A percentile compares a stretch with the other conserved stretches of the same genome.
phyloP scores from a whole-genome alignment of 2,329 filamentous ascomycete species.

The Aureobasidium lini region DNA sequence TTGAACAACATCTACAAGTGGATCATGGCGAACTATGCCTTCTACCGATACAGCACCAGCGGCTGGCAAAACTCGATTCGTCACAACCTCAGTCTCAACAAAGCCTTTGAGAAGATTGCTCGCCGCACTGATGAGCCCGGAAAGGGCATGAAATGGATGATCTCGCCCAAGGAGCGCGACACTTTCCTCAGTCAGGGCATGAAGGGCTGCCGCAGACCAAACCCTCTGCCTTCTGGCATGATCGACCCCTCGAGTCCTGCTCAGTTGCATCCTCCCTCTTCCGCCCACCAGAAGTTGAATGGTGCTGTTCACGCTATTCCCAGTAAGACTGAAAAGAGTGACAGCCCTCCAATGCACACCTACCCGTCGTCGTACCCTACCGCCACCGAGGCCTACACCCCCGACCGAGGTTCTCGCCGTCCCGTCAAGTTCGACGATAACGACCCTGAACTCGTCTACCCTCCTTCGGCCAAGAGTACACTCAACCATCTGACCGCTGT shows the following conservation, averaged over 20 bases:
- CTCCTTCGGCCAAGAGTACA: conserved; percentile 16
- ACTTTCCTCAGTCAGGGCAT: conserved; percentile 72
- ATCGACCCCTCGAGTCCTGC: conserved; percentile 23
- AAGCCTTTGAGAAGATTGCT: conserved; percentile 88
- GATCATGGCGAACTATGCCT: conserved; percentile 86
- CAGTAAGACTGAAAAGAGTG: conserved; percentile 20
- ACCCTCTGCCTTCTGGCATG: conserved; percentile 23
- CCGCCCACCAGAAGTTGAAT: conserved; percentile 8
- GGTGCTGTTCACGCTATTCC: conserved; percentile 11
- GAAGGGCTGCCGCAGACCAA: conserved; percentile 33
- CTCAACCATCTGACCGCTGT: conserved; percentile 27
- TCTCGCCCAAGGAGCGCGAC: conserved; percentile 73
- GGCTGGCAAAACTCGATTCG: conserved; percentile 99
- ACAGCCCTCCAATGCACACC: conserved; percentile 36
- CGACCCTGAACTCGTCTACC: conserved; percentile 20
- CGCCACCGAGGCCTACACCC: conserved; percentile 46
- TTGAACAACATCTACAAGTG: conserved; percentile 88
- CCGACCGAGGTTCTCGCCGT: conserved; percentile 45
- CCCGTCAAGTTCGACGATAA: conserved; percentile 23
- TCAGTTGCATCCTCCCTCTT: conserved; percentile 51
- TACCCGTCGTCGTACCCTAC: conserved; percentile 35
- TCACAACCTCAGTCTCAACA: conserved; percentile 92
- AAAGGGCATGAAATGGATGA: conserved; percentile 99
- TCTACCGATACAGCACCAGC: conserved; percentile 75
- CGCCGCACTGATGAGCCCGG: conserved; percentile 90